Conservation (phyloP, 768 basidiomycete genomes). For the Amanita fuliginea region DNA sequence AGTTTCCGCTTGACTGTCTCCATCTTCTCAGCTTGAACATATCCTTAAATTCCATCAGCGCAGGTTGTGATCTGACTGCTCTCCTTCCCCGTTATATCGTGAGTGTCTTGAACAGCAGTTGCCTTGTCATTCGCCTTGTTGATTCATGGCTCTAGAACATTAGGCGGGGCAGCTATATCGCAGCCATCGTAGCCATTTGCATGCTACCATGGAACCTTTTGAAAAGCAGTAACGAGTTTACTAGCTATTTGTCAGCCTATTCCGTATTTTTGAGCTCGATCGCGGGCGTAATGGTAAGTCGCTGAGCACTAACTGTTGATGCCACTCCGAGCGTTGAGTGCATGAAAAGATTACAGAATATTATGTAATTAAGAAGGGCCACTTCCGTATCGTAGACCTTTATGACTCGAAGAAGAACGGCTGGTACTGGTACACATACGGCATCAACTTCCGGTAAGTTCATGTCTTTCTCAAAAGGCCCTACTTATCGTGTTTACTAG, state of each 20-base stretch:
- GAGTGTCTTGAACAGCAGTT: conserved; percentile 11
- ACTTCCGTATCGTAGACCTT: conserved; percentile 61
- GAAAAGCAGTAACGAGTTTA: conserved; percentile 63
- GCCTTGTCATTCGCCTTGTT: background rate
- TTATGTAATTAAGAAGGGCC: conserved; percentile 35
- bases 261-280: conserved; percentile 76
- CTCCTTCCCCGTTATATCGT: conserved; percentile 69
- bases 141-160: conserved; percentile 47
- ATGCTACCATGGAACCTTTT: conserved; percentile 75
- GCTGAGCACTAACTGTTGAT: background rate
- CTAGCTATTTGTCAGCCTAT: conserved; percentile 74
- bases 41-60: conserved; percentile 74
- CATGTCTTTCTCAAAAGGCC: conserved; percentile 4
- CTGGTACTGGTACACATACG: conserved; percentile 71
- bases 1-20: background rate
- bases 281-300: conserved; percentile 63
- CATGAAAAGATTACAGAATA: conserved; percentile 58
- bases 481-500: conserved; percentile 16
- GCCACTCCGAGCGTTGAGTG: background rate
- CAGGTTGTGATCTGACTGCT: conserved; percentile 75
- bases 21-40: conserved; percentile 51
- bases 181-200: conserved; percentile 62
- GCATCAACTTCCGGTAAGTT: conserved; percentile 57
- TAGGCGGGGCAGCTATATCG: conserved; percentile 80
- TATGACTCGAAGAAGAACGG: conserved; percentile 45